A percentile compares a stretch with the other conserved stretches of the same genome.
phyloP scores from a whole-genome alignment of 2,329 filamentous ascomycete species.

The Tolypocladium album region DNA sequence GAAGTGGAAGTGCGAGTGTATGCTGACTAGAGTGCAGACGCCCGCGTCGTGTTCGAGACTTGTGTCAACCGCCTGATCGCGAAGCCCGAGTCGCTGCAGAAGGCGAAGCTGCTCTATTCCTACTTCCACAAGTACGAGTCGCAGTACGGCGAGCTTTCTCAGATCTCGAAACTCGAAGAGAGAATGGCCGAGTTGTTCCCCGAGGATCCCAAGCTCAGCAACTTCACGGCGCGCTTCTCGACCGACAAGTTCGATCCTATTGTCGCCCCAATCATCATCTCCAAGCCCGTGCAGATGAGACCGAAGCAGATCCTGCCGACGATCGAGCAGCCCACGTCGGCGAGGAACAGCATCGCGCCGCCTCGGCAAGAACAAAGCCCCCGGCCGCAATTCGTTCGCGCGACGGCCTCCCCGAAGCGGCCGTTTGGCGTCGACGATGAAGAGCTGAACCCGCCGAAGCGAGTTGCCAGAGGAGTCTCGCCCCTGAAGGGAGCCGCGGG shows the following conservation, averaged over 20 bases:
- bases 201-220: slow-evolving; percentile 64
- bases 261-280: slow-evolving; percentile 71
- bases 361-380: slow-evolving; percentile 30
- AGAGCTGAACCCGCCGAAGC: slow-evolving; percentile 65
- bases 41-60: slow-evolving; percentile 90
- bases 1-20: neutral
- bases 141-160: slow-evolving; percentile 81
- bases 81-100: slow-evolving; percentile 62
- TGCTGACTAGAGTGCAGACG: slow-evolving; percentile 47
- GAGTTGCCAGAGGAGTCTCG: slow-evolving; percentile 80
- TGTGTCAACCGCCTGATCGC: slow-evolving; percentile 73
- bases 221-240: slow-evolving; percentile 69
- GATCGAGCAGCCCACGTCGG: slow-evolving; percentile 38
- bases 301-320: slow-evolving; percentile 46
- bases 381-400: slow-evolving; percentile 33
- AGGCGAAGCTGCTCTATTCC: slow-evolving; percentile 74
- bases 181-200: slow-evolving; percentile 93
- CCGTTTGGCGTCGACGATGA: slow-evolving; percentile 60
- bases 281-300: slow-evolving; percentile 65
- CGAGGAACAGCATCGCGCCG: slow-evolving; percentile 32
- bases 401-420: slow-evolving; percentile 48
- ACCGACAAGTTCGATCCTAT: slow-evolving; percentile 69
- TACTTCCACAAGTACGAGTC: slow-evolving; percentile 97
- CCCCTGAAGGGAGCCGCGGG: slow-evolving; percentile 87
- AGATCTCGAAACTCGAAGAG: slow-evolving; percentile 82